A percentile compares a stretch with the other conserved stretches of the same genome.
Conservation (phyloP, 768 basidiomycete species). For the Chalciporus pseudorubinellus region DNA sequence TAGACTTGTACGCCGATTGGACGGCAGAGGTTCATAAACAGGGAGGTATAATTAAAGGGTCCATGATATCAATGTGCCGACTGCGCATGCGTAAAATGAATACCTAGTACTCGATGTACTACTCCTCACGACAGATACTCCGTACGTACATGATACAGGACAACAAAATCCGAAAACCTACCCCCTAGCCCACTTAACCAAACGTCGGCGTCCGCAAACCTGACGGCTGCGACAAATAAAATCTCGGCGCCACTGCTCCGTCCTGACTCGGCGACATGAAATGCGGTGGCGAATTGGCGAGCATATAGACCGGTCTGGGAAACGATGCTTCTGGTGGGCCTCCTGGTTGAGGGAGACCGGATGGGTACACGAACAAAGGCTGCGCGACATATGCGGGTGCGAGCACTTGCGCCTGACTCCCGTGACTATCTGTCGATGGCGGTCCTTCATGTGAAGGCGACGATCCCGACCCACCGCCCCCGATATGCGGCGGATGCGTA, state of each 20-base stretch:
- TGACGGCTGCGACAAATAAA: slow-evolving; percentile 27
- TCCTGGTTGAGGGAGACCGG: slow-evolving; percentile 30
- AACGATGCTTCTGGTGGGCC: slow-evolving; percentile 21
- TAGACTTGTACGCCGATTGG: no score
- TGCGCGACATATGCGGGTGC: slow-evolving; percentile 31
- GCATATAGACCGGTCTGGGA: slow-evolving; percentile 30
- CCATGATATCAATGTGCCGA: no score
- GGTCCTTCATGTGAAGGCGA: slow-evolving; percentile 33
- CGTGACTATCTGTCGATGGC: slow-evolving; percentile 32
- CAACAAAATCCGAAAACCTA: background rate
- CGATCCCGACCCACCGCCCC: slow-evolving; percentile 18
- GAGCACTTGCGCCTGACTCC: slow-evolving; percentile 24
- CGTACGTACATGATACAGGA: no score
- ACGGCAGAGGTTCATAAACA: no score
- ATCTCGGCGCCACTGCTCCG: slow-evolving; percentile 12
- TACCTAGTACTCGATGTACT: no score
- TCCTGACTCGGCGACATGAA: slow-evolving; percentile 20
- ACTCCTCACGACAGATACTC: no score
- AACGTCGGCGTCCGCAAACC: slow-evolving; percentile 27
- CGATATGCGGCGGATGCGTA: slow-evolving; percentile 13
- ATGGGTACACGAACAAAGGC: slow-evolving; percentile 30
- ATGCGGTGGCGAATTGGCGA: slow-evolving; percentile 25
- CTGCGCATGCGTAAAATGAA: no score
- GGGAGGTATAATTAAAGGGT: no score
- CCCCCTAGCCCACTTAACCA: background rate